These are phyloP conservation scores for Hymenoscyphus fructigenus DNA, from an alignment of 2,329 filamentous ascomycete species.

Conservation along the genomic window DNA sequence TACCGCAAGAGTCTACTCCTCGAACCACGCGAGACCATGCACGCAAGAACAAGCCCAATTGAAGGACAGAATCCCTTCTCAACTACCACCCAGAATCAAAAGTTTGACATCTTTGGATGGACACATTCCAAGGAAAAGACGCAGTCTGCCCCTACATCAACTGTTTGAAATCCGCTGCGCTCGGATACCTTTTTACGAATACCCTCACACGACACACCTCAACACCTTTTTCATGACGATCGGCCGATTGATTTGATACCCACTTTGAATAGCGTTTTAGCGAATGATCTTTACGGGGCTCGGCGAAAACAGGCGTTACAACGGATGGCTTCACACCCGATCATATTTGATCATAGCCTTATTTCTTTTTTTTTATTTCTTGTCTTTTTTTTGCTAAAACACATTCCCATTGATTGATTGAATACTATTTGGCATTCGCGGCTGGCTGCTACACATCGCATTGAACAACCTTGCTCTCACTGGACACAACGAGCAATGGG, in stretches of 20 bases:
- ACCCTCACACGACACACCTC: constrained; percentile 17
- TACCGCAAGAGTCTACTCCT: constrained; percentile 67
- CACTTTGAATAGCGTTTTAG: constrained; percentile 40
- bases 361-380: constrained; percentile 6
- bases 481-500: constrained; percentile 8
- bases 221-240: constrained; percentile 17
- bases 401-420: constrained; percentile 8
- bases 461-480: constrained; percentile 7
- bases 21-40: constrained; percentile 53
- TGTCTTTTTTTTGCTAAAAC: background rate
- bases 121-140: constrained; percentile 38
- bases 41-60: constrained; percentile 30
- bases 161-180: constrained; percentile 18
- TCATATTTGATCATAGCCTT: constrained; percentile 9
- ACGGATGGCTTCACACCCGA: constrained; percentile 9
- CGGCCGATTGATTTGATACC: constrained; percentile 37
- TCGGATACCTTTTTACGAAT: constrained; percentile 13
- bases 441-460: constrained; percentile 11
- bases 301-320: constrained; percentile 20
- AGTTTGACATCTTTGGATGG: constrained; percentile 53
- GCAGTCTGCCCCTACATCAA: constrained; percentile 16
- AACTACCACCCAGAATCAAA: constrained; percentile 43
- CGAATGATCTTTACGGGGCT: constrained; percentile 30
- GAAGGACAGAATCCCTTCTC: constrained; percentile 28
- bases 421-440: constrained; percentile 14